phyloP scores from a whole-genome alignment of 768 basidiomycete species.

The Xerocomus spinulosus region DNA sequence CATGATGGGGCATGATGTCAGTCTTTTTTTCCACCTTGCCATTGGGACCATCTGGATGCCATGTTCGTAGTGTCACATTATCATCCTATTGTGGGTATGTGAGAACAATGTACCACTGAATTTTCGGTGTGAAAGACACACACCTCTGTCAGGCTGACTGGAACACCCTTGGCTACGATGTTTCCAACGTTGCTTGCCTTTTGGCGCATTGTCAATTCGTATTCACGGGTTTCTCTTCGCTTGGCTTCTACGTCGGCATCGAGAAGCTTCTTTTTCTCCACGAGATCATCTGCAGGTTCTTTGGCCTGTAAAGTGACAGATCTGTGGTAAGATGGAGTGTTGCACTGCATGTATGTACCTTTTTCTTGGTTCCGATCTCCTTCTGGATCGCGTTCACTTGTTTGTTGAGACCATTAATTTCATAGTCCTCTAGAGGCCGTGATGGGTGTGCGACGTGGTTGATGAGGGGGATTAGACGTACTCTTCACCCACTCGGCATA shows the following conservation, averaged over 20 bases:
- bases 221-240: slow-evolving; percentile 72
- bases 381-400: slow-evolving; percentile 90
- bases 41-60: slow-evolving; percentile 77
- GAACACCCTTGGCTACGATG: slow-evolving; percentile 82
- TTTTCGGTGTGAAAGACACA: not conserved
- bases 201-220: slow-evolving; percentile 71
- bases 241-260: slow-evolving; percentile 76
- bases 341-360: slow-evolving; percentile 42
- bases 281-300: slow-evolving; percentile 82
- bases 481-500: slow-evolving; percentile 93
- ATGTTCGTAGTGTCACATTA: slow-evolving; percentile 74
- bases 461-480: slow-evolving; percentile 36
- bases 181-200: slow-evolving; percentile 87
- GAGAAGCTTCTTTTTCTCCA: slow-evolving; percentile 77
- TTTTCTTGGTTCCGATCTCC: slow-evolving; percentile 90
- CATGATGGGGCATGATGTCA: slow-evolving; percentile 94
- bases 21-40: slow-evolving; percentile 66
- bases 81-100: slow-evolving; percentile 61
- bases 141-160: slow-evolving; percentile 87
- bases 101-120: not conserved
- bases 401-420: slow-evolving; percentile 71
- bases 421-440: slow-evolving; percentile 69
- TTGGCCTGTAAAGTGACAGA: slow-evolving; percentile 59
- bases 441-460: not conserved
- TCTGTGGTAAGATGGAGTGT: not conserved